These are phyloP conservation scores for Plenodomus tracheiphilus DNA, from an alignment of 2,329 filamentous ascomycete genomes.

Conservation along the genomic window DNA sequence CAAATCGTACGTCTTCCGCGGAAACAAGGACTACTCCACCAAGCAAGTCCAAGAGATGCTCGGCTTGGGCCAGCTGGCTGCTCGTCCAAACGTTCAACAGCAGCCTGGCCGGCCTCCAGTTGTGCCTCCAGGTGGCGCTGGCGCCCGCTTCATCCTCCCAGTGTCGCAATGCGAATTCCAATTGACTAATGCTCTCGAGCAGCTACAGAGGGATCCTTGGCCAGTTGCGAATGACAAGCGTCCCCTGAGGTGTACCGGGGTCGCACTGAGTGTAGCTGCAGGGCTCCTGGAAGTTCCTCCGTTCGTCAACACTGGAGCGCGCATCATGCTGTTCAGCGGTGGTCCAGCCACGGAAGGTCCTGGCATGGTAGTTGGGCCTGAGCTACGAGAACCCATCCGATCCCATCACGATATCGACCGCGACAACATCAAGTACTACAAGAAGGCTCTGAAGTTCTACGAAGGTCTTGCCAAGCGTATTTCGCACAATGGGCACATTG, in stretches of 20 bases:
- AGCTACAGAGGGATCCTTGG: conserved; percentile 96
- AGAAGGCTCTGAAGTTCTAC: conserved; percentile 99
- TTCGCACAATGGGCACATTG: conserved; percentile 94
- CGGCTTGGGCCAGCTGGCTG: conserved; percentile 71
- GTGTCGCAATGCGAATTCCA: conserved; percentile 97
- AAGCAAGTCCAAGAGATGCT: conserved; percentile 99
- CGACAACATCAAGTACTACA: conserved; percentile 99
- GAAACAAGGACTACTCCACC: conserved; percentile 95
- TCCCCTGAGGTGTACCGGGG: conserved; percentile 87
- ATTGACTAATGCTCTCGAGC: conserved; percentile 92
- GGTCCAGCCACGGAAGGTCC: conserved; percentile 94
- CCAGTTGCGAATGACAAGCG: conserved; percentile 92
- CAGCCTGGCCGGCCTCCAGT: conserved; percentile 71
- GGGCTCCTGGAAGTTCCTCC: conserved; percentile 83
- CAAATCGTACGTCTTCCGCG: conserved; percentile 97
- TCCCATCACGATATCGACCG: conserved; percentile 98
- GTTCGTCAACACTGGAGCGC: conserved; percentile 91
- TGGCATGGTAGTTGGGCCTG: conserved; percentile 93
- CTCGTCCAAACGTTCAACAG: conserved; percentile 70
- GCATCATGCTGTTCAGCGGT: conserved; percentile 96
- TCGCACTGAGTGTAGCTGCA: conserved; percentile 93
- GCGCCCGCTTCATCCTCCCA: conserved; percentile 87
- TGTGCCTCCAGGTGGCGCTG: conserved; percentile 71
- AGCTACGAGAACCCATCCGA: conserved; percentile 92
- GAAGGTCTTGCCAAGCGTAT: conserved; percentile 91